Conservation (phyloP, 1,139 yeast species). For the Yamadazyma jaroonii region DNA sequence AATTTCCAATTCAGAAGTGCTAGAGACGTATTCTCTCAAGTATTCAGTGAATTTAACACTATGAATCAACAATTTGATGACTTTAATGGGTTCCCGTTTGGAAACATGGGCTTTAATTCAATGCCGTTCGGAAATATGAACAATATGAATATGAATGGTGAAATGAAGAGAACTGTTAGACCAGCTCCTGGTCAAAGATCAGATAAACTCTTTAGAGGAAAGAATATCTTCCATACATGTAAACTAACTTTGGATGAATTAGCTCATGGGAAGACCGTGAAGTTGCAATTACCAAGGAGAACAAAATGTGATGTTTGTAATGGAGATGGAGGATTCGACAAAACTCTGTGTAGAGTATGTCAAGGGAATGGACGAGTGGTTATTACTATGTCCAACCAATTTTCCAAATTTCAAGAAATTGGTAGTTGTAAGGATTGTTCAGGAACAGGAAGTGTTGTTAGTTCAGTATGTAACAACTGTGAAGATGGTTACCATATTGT, state of each 20-base stretch:
- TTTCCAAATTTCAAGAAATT: conserved; percentile 33
- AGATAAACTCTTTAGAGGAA: conserved; percentile 21
- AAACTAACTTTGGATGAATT: conserved; percentile 35
- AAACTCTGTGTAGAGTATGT: conserved; percentile 33
- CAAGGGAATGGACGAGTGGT: conserved; percentile 38
- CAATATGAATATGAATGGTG: conserved; percentile 6
- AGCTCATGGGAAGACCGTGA: conserved; percentile 38
- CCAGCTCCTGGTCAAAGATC: conserved; percentile 15
- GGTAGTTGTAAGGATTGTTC: conserved; percentile 34
- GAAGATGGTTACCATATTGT: conserved; percentile 38
- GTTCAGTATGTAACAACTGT: conserved; percentile 27
- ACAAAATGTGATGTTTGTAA: conserved; percentile 32
- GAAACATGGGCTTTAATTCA: conserved; percentile 4
- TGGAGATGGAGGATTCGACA: conserved; percentile 39
- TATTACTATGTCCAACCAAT: conserved; percentile 29
- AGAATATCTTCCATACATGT: conserved; percentile 42
- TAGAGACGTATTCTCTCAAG: conserved; percentile 36
- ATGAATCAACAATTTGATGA: conserved; percentile 20
- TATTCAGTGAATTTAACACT: conserved; percentile 38
- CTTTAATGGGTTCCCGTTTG: conserved; percentile 7
- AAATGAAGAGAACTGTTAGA: conserved; percentile 21
- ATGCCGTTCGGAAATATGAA: neutral
- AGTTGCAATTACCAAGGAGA: conserved; percentile 38
- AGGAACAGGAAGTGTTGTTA: conserved; percentile 29
- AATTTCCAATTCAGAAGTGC: conserved; percentile 14